These are phyloP conservation scores for Glomus cerebriforme DNA, from an alignment of 192 early-diverging fungal genomes.

Conservation along the genomic window DNA sequence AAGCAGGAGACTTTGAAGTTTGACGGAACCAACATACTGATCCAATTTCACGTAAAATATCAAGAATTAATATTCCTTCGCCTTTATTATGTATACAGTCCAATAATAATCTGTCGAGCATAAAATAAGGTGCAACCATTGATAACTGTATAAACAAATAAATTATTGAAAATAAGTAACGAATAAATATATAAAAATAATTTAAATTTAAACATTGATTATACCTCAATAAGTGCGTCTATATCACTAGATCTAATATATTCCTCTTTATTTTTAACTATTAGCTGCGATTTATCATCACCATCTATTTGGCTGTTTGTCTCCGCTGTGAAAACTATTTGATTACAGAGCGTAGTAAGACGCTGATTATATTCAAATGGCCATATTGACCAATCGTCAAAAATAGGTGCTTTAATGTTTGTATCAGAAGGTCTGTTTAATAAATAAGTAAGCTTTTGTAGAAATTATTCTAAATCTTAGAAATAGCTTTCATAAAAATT, in stretches of 20 bases:
- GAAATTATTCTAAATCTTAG: not conserved
- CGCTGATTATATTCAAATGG: not conserved
- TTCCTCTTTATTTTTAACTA: not conserved
- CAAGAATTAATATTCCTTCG: not conserved
- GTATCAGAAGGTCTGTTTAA: not conserved
- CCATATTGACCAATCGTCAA: not conserved
- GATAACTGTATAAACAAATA: not conserved
- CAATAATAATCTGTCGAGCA: not conserved
- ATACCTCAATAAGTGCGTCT: constrained; percentile 5
- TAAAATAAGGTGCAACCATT: not conserved
- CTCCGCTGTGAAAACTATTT: not conserved
- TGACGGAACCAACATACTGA: constrained; percentile 1
- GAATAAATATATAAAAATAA: too few species aligned
- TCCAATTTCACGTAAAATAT: not conserved
- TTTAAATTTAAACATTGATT: not conserved
- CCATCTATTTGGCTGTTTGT: too few species aligned
- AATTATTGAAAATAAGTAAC: not conserved
- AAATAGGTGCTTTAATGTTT: not conserved
- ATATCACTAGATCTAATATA: not conserved
- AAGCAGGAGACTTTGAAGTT: not conserved
- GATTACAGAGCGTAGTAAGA: constrained; percentile 9
- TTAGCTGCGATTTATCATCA: not conserved
- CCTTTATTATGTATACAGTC: constrained; percentile 19
- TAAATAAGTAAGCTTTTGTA: not conserved
- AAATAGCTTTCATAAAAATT: not conserved